These are phyloP conservation scores for Chlorella sp. DNA, from an alignment of 139 green algal genomes.

Conservation along the genomic window DNA sequence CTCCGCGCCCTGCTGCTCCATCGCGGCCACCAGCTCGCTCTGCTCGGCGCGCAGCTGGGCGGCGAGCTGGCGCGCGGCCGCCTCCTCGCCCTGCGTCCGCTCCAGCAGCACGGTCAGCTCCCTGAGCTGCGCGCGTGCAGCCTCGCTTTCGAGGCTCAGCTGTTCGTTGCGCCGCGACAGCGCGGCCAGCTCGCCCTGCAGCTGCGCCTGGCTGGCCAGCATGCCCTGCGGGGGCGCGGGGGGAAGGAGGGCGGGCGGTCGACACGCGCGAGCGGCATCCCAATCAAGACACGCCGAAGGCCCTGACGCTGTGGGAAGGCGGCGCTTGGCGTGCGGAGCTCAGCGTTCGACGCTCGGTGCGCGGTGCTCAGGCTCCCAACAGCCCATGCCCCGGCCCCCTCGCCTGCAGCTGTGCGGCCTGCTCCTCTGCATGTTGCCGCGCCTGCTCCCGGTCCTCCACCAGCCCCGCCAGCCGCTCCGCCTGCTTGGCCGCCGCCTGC, in stretches of 20 bases:
- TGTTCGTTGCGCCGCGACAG: not conserved
- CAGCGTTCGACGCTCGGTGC: no score
- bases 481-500: slow-evolving; percentile 21
- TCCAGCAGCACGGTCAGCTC: not conserved
- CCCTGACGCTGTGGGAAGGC: no score
- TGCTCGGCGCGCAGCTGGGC: not conserved
- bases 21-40: not conserved
- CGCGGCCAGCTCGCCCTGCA: slow-evolving; percentile 1
- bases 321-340: no score
- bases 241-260: no score
- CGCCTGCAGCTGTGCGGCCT: slow-evolving; percentile 9
- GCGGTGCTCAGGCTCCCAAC: not conserved
- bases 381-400: not conserved
- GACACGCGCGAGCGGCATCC: no score
- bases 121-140: slow-evolving; percentile 2
- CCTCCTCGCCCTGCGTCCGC: not conserved
- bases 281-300: no score
- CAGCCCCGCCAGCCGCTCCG: slow-evolving; percentile 23
- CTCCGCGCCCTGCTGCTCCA: not conserved
- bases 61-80: not conserved
- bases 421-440: not conserved
- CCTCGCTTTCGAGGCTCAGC: not conserved
- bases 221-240: not conserved
- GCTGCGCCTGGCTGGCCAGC: not conserved
- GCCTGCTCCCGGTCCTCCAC: slow-evolving; percentile 18